phyloP scores from a whole-genome alignment of 129 eudicot species.

The Silybum marianum region DNA sequence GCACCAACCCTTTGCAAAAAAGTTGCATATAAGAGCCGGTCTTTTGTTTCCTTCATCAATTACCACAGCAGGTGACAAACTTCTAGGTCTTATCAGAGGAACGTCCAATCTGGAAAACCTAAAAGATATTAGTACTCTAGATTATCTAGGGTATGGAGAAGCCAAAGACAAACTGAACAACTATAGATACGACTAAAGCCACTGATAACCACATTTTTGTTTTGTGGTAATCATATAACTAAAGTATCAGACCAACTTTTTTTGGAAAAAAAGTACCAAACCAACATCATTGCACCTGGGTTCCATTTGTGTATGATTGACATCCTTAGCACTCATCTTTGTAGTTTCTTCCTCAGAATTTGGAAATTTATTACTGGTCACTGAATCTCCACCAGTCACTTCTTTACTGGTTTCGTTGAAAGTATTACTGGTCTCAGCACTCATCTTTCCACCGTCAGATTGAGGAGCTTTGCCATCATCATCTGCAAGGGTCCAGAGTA shows the following conservation, averaged over 20 bases:
- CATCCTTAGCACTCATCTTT: conserved; percentile 31
- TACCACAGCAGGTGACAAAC: conserved; percentile 55
- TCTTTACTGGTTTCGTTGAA: conserved; percentile 16
- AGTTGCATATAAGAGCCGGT: conserved; percentile 62
- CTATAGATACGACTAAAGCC: conserved; percentile 13
- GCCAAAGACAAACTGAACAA: conserved; percentile 7
- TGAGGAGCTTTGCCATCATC: conserved; percentile 28
- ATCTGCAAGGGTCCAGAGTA: conserved; percentile 48
- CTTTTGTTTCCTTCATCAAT: conserved; percentile 51
- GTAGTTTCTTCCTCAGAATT: conserved; percentile 30
- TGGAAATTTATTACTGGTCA: conserved; percentile 17
- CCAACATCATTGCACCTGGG: conserved; percentile 47
- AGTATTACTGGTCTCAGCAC: conserved; percentile 31
- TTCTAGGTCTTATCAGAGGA: conserved; percentile 53
- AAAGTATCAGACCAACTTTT: background rate
- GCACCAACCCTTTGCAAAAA: conserved; percentile 95
- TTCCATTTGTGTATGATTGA: conserved; percentile 36
- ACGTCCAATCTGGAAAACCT: conserved; percentile 64
- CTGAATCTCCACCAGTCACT: conserved; percentile 23
- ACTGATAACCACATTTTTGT: conserved; percentile 15
- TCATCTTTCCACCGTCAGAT: conserved; percentile 22
- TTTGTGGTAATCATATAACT: background rate
- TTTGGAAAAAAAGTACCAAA: background rate
- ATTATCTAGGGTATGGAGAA: conserved; percentile 25
- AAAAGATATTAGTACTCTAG: conserved; percentile 40